Evolutionary conservation across 495 filamentous ascomycete genomes (phyloP).

Genomic region (Cercophora samala): DNA sequence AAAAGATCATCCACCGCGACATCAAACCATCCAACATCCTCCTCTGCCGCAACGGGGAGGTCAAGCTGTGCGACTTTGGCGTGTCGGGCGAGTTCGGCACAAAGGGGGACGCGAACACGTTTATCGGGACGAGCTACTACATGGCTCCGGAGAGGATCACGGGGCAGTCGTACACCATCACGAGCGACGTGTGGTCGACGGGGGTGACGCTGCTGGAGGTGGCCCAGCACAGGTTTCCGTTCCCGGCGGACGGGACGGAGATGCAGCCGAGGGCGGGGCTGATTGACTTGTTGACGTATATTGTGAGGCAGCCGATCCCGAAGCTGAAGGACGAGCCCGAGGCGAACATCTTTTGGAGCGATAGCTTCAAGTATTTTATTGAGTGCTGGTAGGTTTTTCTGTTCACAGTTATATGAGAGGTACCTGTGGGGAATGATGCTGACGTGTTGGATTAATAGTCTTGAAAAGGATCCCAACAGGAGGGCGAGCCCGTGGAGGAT

Average conservation of each 20-base stretch:
- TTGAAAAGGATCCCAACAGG: conserved; percentile 86
- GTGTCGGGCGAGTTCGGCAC: conserved; percentile 97
- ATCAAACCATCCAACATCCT: conserved; percentile 99
- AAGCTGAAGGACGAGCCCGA: conserved; percentile 92
- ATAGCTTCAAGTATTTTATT: conserved; percentile 98
- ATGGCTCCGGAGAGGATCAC: conserved; percentile 99
- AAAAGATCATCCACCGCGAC: conserved; percentile 97
- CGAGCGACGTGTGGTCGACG: conserved; percentile 94
- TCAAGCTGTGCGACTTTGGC: conserved; percentile 97
- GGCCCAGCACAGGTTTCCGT: conserved; percentile 95
- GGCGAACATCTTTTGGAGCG: conserved; percentile 80
- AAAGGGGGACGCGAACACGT: conserved; percentile 97
- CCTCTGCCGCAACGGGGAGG: conserved; percentile 84
- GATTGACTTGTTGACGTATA: conserved; percentile 94
- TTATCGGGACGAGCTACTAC: conserved; percentile 98
- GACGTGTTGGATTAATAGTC: conserved; percentile 45
- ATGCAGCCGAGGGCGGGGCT: conserved; percentile 79
- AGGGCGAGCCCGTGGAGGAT: conserved; percentile 95
- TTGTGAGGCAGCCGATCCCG: conserved; percentile 91
- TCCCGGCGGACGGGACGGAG: conserved; percentile 93
- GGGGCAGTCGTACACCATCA: conserved; percentile 96
- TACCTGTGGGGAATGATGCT: not conserved
- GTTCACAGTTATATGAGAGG: not conserved
- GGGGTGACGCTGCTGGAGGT: conserved; percentile 96
- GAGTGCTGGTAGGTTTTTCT: conserved; percentile 85